Percentiles rank a stretch among this genome's conserved stretches.
Conservation (phyloP, 768 basidiomycete genomes). For the Crassisporium funariophilum region DNA sequence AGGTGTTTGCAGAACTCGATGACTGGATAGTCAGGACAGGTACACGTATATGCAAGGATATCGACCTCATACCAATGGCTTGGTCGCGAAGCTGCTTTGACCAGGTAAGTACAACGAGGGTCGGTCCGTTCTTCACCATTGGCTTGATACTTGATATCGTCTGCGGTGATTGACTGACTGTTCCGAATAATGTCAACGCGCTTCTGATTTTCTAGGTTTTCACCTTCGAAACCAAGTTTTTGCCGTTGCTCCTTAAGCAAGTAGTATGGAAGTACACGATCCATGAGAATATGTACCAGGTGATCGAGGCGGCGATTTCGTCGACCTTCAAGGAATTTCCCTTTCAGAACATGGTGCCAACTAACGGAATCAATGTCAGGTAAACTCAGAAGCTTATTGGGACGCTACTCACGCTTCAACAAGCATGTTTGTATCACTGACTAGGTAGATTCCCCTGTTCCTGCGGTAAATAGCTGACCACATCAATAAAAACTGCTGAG, state of each 20-base stretch:
- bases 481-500: no score
- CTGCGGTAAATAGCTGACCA: conserved; percentile 26
- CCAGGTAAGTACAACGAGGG: no score
- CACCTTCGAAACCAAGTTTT: conserved; percentile 23
- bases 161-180: conserved; percentile 4
- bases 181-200: conserved; percentile 2
- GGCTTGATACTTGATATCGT: not conserved
- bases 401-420: conserved; percentile 15
- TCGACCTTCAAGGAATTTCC: conserved; percentile 25
- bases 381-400: not conserved
- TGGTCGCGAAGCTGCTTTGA: no score
- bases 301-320: conserved; percentile 25
- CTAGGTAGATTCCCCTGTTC: conserved; percentile 12
- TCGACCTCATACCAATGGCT: no score
- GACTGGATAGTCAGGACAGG: conserved; percentile 10
- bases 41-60: conserved; percentile 12
- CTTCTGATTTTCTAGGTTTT: conserved; percentile 15
- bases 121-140: no score
- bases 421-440: conserved; percentile 30
- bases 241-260: conserved; percentile 16
- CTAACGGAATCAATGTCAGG: not conserved
- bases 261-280: conserved; percentile 17
- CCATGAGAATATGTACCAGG: conserved; percentile 20
- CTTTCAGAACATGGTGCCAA: conserved; percentile 30
- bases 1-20: conserved; percentile 24